Evolutionary conservation across 2,329 filamentous ascomycete species (phyloP).

Genomic region (Escovopsis sp.): DNA sequence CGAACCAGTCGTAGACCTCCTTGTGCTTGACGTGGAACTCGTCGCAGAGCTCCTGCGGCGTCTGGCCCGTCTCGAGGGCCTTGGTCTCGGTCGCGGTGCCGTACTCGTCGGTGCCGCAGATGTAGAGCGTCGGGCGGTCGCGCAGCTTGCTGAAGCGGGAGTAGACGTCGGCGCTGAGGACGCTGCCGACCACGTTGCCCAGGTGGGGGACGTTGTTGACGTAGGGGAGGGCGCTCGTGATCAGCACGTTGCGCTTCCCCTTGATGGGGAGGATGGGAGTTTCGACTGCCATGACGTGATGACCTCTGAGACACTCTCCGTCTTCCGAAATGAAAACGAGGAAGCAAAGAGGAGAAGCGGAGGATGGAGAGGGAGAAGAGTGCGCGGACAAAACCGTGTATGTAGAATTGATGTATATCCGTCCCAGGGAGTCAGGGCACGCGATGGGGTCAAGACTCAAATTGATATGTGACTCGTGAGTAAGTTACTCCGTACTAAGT

Average conservation of each 20-base stretch:
- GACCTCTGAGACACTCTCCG: not conserved
- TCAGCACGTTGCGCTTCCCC: slow-evolving; percentile 73
- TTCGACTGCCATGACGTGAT: slow-evolving; percentile 5
- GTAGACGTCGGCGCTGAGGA: slow-evolving; percentile 80
- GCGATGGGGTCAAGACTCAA: not conserved
- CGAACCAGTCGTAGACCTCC: slow-evolving; percentile 91
- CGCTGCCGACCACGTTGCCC: slow-evolving; percentile 76
- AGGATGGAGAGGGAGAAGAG: not conserved
- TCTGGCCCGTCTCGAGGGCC: slow-evolving; percentile 74
- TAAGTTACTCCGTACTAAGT: too few species aligned
- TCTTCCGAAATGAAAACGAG: too few species aligned
- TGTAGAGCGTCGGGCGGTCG: slow-evolving; percentile 64
- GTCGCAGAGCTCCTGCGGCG: slow-evolving; percentile 71
- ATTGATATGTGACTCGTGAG: not conserved
- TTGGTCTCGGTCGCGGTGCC: slow-evolving; percentile 94
- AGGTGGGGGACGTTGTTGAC: slow-evolving; percentile 64
- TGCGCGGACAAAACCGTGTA: not conserved
- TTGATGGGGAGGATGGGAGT: slow-evolving; percentile 44
- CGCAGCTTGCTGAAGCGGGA: slow-evolving; percentile 67
- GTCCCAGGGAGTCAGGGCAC: not conserved
- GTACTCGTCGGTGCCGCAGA: slow-evolving; percentile 81
- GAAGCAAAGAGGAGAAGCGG: too few species aligned
- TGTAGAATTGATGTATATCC: too few species aligned
- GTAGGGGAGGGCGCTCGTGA: slow-evolving; percentile 86
- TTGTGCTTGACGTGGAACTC: slow-evolving; percentile 88